These are phyloP conservation scores for Globisporangium nagaii DNA, from an alignment of 352 stramenopile genomes.

Conservation along the genomic window DNA sequence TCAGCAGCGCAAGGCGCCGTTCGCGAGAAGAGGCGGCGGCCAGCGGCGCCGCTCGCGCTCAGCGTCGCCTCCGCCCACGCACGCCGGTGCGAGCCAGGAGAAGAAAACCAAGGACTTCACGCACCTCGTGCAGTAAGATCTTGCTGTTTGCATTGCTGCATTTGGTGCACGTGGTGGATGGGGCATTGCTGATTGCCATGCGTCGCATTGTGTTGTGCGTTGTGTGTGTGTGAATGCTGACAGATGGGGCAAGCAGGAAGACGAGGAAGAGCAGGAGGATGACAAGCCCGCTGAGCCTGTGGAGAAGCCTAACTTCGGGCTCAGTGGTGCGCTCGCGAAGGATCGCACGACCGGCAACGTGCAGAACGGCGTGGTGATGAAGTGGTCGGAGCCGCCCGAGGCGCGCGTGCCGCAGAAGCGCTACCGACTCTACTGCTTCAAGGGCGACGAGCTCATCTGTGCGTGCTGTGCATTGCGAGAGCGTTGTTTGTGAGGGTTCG, in stretches of 20 bases:
- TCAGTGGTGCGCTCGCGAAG: slow-evolving; percentile 95
- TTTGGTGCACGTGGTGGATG: not conserved
- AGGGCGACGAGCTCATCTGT: slow-evolving; percentile 82
- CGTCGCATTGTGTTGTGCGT: not conserved
- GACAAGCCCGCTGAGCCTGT: slow-evolving; percentile 35
- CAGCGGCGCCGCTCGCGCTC: slow-evolving; percentile 19
- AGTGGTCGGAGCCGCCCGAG: slow-evolving; percentile 96
- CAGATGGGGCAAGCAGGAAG: slow-evolving; percentile 74
- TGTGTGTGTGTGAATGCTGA: not conserved
- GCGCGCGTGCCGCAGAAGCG: slow-evolving; percentile 86
- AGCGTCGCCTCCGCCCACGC: slow-evolving; percentile 16
- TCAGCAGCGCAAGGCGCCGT: not conserved
- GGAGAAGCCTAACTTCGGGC: slow-evolving; percentile 96
- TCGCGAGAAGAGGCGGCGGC: not conserved
- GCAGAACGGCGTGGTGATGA: slow-evolving; percentile 96
- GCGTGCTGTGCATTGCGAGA: slow-evolving; percentile 5
- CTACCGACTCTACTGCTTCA: slow-evolving; percentile 98
- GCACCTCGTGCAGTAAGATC: slow-evolving; percentile 44
- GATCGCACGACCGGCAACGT: slow-evolving; percentile 94
- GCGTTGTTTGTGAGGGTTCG: not conserved
- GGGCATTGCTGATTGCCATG: not conserved
- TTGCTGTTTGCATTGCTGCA: too few relatives aligned
- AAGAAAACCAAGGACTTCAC: slow-evolving; percentile 54
- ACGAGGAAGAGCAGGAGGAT: slow-evolving; percentile 32
- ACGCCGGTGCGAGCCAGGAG: slow-evolving; percentile 15